phyloP scores from a whole-genome alignment of 129 eudicot genomes.

The Arctium minus region DNA sequence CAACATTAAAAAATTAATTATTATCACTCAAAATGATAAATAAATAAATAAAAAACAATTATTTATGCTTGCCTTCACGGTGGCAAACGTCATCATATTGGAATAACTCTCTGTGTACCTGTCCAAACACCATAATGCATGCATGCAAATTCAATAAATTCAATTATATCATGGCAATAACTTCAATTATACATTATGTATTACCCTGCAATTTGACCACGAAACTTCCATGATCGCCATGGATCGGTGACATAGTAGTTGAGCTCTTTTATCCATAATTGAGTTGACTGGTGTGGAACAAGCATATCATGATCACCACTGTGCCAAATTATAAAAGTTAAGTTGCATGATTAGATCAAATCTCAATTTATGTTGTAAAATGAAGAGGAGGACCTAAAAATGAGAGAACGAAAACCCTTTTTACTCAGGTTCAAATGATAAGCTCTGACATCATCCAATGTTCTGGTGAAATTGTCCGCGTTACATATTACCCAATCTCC shows the following conservation, averaged over 20 bases:
- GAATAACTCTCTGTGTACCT: conserved; percentile 52
- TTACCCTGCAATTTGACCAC: conserved; percentile 65
- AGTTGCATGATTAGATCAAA: background rate
- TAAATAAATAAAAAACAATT: too few relatives aligned
- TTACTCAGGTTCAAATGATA: conserved; percentile 36
- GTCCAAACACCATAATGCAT: background rate
- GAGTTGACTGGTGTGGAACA: conserved; percentile 43
- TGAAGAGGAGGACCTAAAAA: conserved; percentile 29
- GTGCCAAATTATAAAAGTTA: background rate
- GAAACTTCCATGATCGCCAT: conserved; percentile 61
- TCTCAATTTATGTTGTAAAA: background rate
- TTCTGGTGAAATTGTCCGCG: background rate
- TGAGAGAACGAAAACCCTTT: conserved; percentile 36
- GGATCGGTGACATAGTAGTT: conserved; percentile 46
- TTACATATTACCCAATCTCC: conserved; percentile 31
- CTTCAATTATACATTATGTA: background rate
- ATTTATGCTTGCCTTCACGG: conserved; percentile 64
- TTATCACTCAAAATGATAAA: too few relatives aligned
- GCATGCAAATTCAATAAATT: background rate
- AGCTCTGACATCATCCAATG: background rate
- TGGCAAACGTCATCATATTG: conserved; percentile 55
- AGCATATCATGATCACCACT: conserved; percentile 67
- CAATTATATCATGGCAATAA: background rate
- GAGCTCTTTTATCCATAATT: conserved; percentile 52
- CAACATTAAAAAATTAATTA: background rate